Evolutionary conservation across 768 basidiomycete species (phyloP), one percentile per base, ranked within the genome.

Genomic region (Leccinum subtestaceum): DNA sequence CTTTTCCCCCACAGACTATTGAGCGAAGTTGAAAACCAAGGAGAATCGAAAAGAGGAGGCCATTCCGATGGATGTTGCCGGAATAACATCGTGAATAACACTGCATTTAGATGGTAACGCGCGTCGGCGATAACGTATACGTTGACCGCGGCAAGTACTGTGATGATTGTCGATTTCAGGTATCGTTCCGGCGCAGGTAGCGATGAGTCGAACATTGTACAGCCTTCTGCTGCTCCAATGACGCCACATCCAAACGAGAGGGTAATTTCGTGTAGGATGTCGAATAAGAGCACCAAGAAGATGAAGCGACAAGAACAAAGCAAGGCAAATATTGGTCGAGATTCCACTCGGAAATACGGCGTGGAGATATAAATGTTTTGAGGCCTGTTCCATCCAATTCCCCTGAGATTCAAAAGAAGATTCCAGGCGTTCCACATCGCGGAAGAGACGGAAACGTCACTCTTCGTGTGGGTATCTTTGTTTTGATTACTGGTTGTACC

Each of bases 11-110:
- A 90, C 56, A 86, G 82, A 23, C 84, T 79, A 38, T 74, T 69
- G 17, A 90, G 70, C 3, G 86, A 88, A 4, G 82, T 83, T 0
- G 84, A 68, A 11, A 67, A 46, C 80, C 81, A 89, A 4, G 88
- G 88, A 8, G 72, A 52, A 55, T 81, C 74, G 69, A 88, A 87
- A 23, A 84, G 59, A 1, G 85, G 87, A 0, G 88, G 88, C 86
- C 86, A 89, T 52, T 83, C 76, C 0, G 72, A 74, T 0, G 80
- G 79, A 48, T 74, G 61, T 66, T 87, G 84, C 25, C 68, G 64
- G 49, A 87, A 77, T 31, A 85, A 51, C 36, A 77, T 50, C 32
- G 83, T 70, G 31, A 77, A 80, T 40, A 82, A 40, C 15, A 84
- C 32, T 2, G 83, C 77, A 49, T 70, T 47, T 32, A 80, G 7